phyloP scores from a whole-genome alignment of 257 asterid species.

The Mentha longifolia region DNA sequence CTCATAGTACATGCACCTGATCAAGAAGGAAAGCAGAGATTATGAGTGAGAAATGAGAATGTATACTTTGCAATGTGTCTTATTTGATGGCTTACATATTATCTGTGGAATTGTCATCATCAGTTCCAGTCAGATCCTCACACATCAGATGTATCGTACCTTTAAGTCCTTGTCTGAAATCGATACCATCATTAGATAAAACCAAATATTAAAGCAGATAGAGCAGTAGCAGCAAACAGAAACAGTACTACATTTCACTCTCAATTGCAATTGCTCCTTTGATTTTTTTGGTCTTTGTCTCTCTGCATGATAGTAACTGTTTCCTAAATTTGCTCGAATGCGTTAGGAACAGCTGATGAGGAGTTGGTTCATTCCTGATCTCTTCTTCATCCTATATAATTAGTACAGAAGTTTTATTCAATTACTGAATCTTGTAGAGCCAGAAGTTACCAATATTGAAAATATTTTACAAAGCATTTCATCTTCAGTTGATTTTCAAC shows the following conservation, averaged over 20 bases:
- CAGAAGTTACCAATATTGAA: not conserved
- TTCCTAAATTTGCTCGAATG: not conserved
- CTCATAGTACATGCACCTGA: too few relatives aligned
- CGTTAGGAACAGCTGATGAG: conserved; percentile 31
- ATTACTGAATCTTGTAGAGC: not conserved
- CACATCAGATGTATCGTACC: too few relatives aligned
- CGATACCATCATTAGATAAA: not conserved
- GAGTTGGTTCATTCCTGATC: conserved; percentile 30
- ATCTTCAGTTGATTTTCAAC: conserved; percentile 51
- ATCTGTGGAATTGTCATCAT: too few relatives aligned
- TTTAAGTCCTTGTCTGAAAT: conserved; percentile 35
- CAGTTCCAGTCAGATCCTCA: too few relatives aligned
- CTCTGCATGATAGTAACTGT: not conserved
- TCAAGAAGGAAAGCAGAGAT: too few relatives aligned
- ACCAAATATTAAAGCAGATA: not conserved
- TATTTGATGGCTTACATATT: too few relatives aligned
- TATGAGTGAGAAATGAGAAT: too few relatives aligned
- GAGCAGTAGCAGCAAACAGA: not conserved
- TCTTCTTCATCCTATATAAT: conserved; percentile 34
- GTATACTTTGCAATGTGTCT: too few relatives aligned
- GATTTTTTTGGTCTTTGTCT: conserved; percentile 3
- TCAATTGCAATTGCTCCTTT: conserved; percentile 27
- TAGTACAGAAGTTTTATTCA: not conserved
- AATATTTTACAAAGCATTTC: not conserved
- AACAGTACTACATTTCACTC: conserved; percentile 28